Conservation (phyloP, 148 eudicot genomes). For the Hydrangea macrophylla region DNA sequence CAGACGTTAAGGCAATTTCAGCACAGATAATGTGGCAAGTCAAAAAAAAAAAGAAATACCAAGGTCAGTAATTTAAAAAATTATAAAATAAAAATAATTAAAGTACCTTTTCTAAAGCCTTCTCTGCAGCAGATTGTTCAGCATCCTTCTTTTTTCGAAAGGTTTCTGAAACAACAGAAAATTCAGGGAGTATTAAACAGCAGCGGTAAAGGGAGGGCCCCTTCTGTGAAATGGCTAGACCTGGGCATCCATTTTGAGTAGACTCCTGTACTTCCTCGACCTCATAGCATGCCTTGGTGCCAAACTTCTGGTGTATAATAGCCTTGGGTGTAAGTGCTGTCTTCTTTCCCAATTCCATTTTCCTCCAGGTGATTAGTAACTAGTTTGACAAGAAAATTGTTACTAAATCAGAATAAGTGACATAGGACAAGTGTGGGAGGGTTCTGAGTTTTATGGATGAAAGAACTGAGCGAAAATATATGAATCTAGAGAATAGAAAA, state of each 20-base stretch:
- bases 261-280: conserved; percentile 65
- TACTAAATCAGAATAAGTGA: too few species aligned
- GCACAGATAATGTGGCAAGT: neutral
- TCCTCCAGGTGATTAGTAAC: neutral
- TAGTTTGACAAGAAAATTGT: too few species aligned
- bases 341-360: conserved; percentile 41
- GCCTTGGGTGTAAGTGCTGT: conserved; percentile 74
- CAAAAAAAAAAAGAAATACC: neutral
- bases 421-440: neutral
- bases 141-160: conserved; percentile 85
- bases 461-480: too few species aligned
- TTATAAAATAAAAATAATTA: too few species aligned
- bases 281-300: conserved; percentile 53
- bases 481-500: too few species aligned
- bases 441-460: too few species aligned
- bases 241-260: conserved; percentile 60
- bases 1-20: neutral
- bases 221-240: conserved; percentile 64
- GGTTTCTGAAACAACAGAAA: conserved; percentile 58
- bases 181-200: conserved; percentile 67
- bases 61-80: neutral
- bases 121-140: conserved; percentile 81
- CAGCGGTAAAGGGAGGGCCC: conserved; percentile 71
- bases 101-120: conserved; percentile 81
- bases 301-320: conserved; percentile 69